Evolutionary conservation across 345 rosid species (phyloP), one percentile per base, ranked within the genome.

Genomic region (Luvunga scandens): DNA sequence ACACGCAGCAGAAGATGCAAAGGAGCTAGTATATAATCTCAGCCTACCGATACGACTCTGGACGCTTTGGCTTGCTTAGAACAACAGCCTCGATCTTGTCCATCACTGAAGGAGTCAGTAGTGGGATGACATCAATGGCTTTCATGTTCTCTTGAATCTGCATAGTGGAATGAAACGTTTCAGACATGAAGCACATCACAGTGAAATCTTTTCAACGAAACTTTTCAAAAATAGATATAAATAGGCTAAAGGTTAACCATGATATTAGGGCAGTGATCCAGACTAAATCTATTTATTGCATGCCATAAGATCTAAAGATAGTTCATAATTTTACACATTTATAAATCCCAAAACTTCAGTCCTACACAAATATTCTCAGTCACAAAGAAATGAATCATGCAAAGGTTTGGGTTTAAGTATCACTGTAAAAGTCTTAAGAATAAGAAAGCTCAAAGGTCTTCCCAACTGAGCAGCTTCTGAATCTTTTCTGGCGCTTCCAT

Each of bases 91-190:
- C 98, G 0, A 96, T 96, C 91, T 90, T 96, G 82, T 96, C 98
- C 89, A 96, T 80, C 79, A 96, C 90, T 22, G 89, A 75, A 71
- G 98, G 97, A 68, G 99, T 96, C 81, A 96, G 76, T 72, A 91
- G 77, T 28, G 97, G 93, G 76, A 96, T 90, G 45, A 91, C 97
- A 56, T 92, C 97, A 71, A 96, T 81, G 55, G 99, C 97, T 79
- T 94, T 96, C 99, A 96, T 94, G 90, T 96, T 96, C 82, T 94
- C 98, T 86, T 91, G 97, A 85, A 96, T 86, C 99, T 94, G 89
- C 80, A 85, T 16, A 3, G 27, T 1, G 28, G 27, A 53, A 53
- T 50, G 18, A 33, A 64, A 30, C 18, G 62, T 76, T 33, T 21
- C 39, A 28, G 31, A 74, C 7, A 73, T 45, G 50, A 13, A 60